Conservation (phyloP, 208 protist genomes). For the Leptomonas pyrrhocoris region DNA sequence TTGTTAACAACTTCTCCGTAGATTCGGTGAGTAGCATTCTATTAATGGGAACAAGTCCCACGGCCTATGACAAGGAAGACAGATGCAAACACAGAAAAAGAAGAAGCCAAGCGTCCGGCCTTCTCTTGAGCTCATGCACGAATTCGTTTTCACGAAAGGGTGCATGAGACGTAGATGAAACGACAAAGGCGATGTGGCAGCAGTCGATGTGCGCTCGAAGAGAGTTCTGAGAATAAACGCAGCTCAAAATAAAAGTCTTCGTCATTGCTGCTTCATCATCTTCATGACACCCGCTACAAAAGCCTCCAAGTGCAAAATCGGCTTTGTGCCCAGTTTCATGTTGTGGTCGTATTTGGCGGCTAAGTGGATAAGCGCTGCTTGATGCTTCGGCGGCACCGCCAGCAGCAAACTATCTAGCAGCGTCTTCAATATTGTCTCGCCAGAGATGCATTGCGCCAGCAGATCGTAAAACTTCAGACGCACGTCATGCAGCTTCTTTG, state of each 20-base stretch:
- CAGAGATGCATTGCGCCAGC: conserved; percentile 98
- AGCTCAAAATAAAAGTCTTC: too few relatives aligned
- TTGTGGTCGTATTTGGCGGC: conserved; percentile 97
- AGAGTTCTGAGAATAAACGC: not conserved
- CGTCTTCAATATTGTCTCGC: conserved; percentile 93
- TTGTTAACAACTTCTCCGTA: too few relatives aligned
- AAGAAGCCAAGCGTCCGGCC: too few relatives aligned
- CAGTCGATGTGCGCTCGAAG: not conserved
- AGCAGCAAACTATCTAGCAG: conserved; percentile 87
- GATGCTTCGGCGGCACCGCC: conserved; percentile 68
- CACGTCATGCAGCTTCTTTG: conserved; percentile 92
- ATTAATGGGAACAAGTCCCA: too few relatives aligned
- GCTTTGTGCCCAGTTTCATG: conserved; percentile 96
- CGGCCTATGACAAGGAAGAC: too few relatives aligned
- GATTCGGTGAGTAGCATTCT: too few relatives aligned
- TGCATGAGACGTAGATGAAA: too few relatives aligned
- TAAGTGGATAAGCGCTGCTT: conserved; percentile 85
- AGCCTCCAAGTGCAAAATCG: conserved; percentile 99
- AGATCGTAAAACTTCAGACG: conserved; percentile 98
- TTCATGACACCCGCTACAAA: conserved; percentile 94
- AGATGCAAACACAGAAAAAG: too few relatives aligned
- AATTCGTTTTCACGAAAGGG: too few relatives aligned
- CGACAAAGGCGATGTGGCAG: not conserved
- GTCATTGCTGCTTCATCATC: conserved; percentile 59
- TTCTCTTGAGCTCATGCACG: too few relatives aligned